Conservation (phyloP, 257 asterid species). For the Solanum paucissectum region DNA sequence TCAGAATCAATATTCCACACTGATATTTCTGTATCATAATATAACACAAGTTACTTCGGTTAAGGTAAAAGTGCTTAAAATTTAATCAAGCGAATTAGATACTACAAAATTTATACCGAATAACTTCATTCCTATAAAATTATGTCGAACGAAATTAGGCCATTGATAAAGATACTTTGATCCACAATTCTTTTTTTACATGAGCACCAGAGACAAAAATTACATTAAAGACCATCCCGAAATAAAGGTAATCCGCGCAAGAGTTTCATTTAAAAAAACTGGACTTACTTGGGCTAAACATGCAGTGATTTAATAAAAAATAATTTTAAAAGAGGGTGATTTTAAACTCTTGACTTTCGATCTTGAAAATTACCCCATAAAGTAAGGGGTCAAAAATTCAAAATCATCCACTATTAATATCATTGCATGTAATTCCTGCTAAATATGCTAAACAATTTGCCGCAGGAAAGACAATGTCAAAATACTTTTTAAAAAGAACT, state of each 20-base stretch:
- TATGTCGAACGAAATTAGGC: neutral
- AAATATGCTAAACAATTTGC: neutral
- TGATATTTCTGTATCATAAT: neutral
- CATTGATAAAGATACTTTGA: neutral
- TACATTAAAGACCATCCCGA: neutral
- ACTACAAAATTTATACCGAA: neutral
- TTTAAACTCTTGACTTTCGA: neutral
- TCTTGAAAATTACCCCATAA: no score
- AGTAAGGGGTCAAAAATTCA: neutral
- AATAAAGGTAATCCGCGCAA: neutral
- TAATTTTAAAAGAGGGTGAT: rapidly evolving
- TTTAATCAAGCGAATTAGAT: neutral
- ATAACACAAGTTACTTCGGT: neutral
- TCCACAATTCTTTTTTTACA: no score
- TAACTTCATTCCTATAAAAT: neutral
- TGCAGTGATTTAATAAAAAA: no score
- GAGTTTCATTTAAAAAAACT: neutral
- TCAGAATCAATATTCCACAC: neutral
- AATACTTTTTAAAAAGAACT: no score
- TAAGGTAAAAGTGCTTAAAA: neutral
- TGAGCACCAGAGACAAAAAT: neutral
- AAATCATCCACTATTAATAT: neutral
- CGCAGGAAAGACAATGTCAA: neutral
- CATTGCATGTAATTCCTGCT: neutral
- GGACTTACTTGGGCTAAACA: no score